A percentile compares a stretch with the other conserved stretches of the same genome.
phyloP scores from a whole-genome alignment of 2,329 filamentous ascomycete genomes.

The Hypoxylon rubiginosum region DNA sequence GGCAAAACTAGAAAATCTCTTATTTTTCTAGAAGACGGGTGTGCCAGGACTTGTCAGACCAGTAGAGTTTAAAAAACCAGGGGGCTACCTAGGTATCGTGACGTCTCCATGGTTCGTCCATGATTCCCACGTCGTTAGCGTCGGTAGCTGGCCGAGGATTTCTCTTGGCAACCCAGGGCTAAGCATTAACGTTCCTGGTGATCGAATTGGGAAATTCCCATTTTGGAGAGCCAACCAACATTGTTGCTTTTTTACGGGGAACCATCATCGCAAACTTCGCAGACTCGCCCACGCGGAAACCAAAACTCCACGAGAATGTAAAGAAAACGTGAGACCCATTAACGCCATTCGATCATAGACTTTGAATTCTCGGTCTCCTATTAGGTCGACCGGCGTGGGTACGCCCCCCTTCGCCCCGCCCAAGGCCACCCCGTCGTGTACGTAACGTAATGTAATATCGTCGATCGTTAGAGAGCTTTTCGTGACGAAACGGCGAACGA shows the following conservation, averaged over 20 bases:
- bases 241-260: constrained; percentile 17
- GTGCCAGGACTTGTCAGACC: neutral
- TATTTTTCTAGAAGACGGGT: constrained; percentile 40
- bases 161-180: constrained; percentile 16
- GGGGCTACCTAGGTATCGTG: constrained; percentile 22
- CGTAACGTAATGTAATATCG: constrained; percentile 41
- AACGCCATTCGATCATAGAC: neutral
- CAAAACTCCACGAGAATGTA: constrained; percentile 29
- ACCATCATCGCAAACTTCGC: constrained; percentile 16
- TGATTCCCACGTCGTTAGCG: constrained; percentile 29
- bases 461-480: constrained; percentile 37
- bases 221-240: constrained; percentile 17
- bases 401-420: neutral
- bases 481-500: constrained; percentile 30
- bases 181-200: neutral
- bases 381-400: constrained; percentile 27
- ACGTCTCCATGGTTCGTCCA: constrained; percentile 20
- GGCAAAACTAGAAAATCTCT: constrained; percentile 41
- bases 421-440: constrained; percentile 18
- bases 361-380: constrained; percentile 31
- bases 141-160: constrained; percentile 36
- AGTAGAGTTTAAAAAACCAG: constrained; percentile 7
- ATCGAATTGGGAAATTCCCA: constrained; percentile 22
- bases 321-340: neutral
- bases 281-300: neutral